Conservation (phyloP, 2,329 filamentous ascomycete genomes). For the Neospermospora avenae region DNA sequence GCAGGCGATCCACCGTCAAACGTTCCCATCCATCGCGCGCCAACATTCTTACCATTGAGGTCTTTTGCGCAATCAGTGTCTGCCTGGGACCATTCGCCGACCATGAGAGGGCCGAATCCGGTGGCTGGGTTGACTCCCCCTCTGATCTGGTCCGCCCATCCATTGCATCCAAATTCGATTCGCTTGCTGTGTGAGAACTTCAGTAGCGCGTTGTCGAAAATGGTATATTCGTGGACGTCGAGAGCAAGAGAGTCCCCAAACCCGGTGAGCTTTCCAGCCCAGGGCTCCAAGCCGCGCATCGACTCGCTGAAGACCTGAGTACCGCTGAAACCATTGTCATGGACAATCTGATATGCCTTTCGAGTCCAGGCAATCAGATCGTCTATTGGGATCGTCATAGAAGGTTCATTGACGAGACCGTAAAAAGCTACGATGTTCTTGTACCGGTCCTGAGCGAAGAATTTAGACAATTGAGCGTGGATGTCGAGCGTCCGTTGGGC, state of each 20-base stretch:
- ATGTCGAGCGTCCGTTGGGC: slow-evolving; percentile 79
- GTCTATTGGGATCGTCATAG: slow-evolving; percentile 69
- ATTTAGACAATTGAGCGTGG: slow-evolving; percentile 79
- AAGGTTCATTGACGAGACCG: slow-evolving; percentile 89
- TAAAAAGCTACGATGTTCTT: slow-evolving; percentile 90
- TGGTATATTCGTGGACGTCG: slow-evolving; percentile 96
- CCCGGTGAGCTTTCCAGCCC: slow-evolving; percentile 76
- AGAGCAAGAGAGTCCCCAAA: slow-evolving; percentile 68
- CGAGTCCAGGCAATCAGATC: slow-evolving; percentile 78
- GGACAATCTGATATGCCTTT: slow-evolving; percentile 68
- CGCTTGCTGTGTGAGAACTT: slow-evolving; percentile 77
- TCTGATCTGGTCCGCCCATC: slow-evolving; percentile 52
- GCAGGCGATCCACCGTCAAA: slow-evolving; percentile 60
- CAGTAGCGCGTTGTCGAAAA: slow-evolving; percentile 90
- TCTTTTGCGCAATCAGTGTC: slow-evolving; percentile 89
- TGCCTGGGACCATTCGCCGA: slow-evolving; percentile 96
- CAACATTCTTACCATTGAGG: slow-evolving; percentile 85
- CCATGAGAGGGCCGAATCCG: slow-evolving; percentile 89
- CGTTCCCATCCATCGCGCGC: slow-evolving; percentile 89
- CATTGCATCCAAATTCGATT: slow-evolving; percentile 76
- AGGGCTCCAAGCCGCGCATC: slow-evolving; percentile 86
- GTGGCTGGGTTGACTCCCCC: slow-evolving; percentile 40
- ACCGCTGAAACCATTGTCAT: slow-evolving; percentile 70
- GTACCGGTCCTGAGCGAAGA: slow-evolving; percentile 92
- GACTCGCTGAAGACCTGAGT: slow-evolving; percentile 86